phyloP scores from a whole-genome alignment of 306 rosid species.

The Abrus precatorius region DNA sequence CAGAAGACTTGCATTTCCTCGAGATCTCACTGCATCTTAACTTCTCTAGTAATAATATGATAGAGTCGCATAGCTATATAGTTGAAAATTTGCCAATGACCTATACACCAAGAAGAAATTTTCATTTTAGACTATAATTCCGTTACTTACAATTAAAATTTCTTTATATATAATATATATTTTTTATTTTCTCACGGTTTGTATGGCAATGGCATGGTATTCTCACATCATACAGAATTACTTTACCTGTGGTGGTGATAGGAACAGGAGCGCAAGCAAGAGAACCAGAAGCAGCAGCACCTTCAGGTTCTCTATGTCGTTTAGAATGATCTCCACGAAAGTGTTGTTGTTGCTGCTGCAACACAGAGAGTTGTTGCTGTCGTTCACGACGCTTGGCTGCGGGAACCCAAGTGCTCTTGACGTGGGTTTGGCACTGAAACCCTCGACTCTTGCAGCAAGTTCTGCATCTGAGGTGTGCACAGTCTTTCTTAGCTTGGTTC shows the following conservation, averaged over 20 bases:
- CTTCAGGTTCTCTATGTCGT: conserved; percentile 60
- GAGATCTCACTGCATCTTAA: conserved; percentile 37
- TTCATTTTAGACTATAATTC: neutral
- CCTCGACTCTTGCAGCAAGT: conserved; percentile 99
- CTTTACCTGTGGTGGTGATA: conserved; percentile 77
- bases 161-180: neutral
- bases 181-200: neutral
- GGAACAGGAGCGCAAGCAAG: conserved; percentile 73
- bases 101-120: neutral
- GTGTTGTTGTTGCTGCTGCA: conserved; percentile 60
- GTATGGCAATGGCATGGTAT: neutral
- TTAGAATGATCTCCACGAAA: conserved; percentile 59
- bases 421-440: conserved; percentile 90
- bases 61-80: conserved; percentile 29
- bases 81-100: conserved; percentile 37
- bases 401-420: conserved; percentile 98
- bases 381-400: conserved; percentile 93
- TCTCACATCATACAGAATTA: neutral
- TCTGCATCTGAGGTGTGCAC: conserved; percentile 81
- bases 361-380: conserved; percentile 69
- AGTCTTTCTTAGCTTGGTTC: conserved; percentile 96
- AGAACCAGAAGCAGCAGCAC: conserved; percentile 34
- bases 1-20: conserved; percentile 43
- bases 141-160: neutral
- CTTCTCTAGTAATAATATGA: conserved; percentile 35